Conservation (phyloP, 495 filamentous ascomycete genomes). For the Trichoderma virens region DNA sequence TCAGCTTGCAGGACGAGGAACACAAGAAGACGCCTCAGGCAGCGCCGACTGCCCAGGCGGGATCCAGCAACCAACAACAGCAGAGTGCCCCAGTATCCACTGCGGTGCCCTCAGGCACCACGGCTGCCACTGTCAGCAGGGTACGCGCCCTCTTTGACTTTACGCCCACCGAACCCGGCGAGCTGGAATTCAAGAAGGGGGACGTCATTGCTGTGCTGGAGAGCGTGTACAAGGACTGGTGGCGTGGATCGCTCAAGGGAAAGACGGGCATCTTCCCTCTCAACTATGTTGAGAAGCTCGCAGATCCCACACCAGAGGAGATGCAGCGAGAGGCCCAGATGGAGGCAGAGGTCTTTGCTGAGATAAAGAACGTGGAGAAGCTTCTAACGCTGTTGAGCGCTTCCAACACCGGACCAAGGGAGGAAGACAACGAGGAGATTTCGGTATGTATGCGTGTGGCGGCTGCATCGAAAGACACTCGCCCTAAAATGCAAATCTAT, state of each 20-base stretch:
- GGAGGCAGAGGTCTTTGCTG: slow-evolving; percentile 94
- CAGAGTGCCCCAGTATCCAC: slow-evolving; percentile 10
- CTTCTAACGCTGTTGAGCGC: slow-evolving; percentile 88
- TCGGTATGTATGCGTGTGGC: slow-evolving; percentile 46
- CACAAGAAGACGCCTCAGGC: slow-evolving; percentile 40
- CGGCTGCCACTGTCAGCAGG: slow-evolving; percentile 93
- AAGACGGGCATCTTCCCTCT: slow-evolving; percentile 97
- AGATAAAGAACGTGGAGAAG: slow-evolving; percentile 99
- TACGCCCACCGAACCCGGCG: slow-evolving; percentile 83
- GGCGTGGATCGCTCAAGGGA: slow-evolving; percentile 89
- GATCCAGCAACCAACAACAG: slow-evolving; percentile 13
- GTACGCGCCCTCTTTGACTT: slow-evolving; percentile 94
- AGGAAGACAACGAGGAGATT: slow-evolving; percentile 87
- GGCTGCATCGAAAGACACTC: slow-evolving; percentile 8
- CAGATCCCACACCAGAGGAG: slow-evolving; percentile 91
- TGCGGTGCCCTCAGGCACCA: slow-evolving; percentile 52
- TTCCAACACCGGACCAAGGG: slow-evolving; percentile 78
- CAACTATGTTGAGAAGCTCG: slow-evolving; percentile 96
- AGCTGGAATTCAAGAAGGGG: slow-evolving; percentile 92
- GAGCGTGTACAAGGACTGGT: slow-evolving; percentile 99
- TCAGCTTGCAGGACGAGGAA: slow-evolving; percentile 81
- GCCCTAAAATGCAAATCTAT: background rate
- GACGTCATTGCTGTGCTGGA: slow-evolving; percentile 97
- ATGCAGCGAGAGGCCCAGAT: slow-evolving; percentile 93
- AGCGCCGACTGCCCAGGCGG: slow-evolving; percentile 20